A percentile compares a stretch with the other conserved stretches of the same genome.
These are phyloP conservation scores for Colletotrichum cordylinicola DNA, from an alignment of 2,329 filamentous ascomycete species.

Conservation along the genomic window DNA sequence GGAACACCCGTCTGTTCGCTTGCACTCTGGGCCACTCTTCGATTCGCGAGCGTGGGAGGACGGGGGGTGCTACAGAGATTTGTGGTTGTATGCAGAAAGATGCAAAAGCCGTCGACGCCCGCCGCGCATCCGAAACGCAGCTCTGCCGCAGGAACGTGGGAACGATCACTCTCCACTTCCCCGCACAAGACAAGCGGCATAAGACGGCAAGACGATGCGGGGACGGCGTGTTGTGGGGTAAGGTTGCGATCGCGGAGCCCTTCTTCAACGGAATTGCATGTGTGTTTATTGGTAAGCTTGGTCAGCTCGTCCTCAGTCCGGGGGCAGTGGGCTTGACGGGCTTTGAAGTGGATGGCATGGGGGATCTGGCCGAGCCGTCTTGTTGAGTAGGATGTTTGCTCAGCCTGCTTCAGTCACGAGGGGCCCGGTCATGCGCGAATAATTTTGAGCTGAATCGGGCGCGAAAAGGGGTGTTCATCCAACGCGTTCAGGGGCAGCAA, in stretches of 20 bases:
- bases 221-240: conserved; percentile 1
- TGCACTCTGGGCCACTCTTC: neutral
- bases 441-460: neutral
- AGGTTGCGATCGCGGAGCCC: neutral
- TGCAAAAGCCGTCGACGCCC: neutral
- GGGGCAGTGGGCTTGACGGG: neutral
- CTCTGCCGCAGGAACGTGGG: conserved; percentile 5
- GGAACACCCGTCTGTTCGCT: neutral
- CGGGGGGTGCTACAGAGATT: neutral
- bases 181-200: neutral
- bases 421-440: neutral
- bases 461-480: neutral
- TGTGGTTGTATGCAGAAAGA: neutral
- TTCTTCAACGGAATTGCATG: neutral
- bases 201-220: conserved; percentile 10
- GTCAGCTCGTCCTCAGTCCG: neutral
- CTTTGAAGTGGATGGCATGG: neutral
- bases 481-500: neutral
- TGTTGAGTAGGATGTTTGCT: neutral
- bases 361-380: neutral
- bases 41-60: neutral
- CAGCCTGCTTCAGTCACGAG: neutral
- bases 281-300: neutral
- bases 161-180: conserved; percentile 11
- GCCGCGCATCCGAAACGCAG: conserved; percentile 9